Evolutionary conservation across 441 rosid genomes (phyloP).

Genomic region (Bruguiera hainesii): DNA sequence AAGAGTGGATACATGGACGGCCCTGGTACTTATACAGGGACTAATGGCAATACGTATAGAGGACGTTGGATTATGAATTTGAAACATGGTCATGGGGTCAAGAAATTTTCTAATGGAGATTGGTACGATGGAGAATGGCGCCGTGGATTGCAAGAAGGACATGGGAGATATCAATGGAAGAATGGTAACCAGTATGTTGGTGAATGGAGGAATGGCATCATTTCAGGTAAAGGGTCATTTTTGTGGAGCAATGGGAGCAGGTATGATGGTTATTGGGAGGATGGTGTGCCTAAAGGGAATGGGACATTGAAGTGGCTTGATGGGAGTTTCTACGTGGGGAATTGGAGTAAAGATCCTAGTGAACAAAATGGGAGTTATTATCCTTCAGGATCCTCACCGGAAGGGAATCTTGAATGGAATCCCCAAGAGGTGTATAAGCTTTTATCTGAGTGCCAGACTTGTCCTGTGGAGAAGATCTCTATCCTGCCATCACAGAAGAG

Average conservation of each 20-base stretch:
- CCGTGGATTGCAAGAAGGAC: constrained; percentile 72
- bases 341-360: constrained; percentile 81
- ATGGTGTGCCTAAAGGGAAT: constrained; percentile 75
- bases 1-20: constrained; percentile 93
- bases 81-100: constrained; percentile 75
- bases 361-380: constrained; percentile 81
- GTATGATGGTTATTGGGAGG: constrained; percentile 93
- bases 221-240: constrained; percentile 73
- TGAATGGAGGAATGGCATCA: constrained; percentile 75
- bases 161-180: constrained; percentile 82
- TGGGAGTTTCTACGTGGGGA: constrained; percentile 82
- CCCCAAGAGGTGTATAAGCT: constrained; percentile 66
- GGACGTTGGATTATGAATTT: constrained; percentile 93
- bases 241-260: constrained; percentile 72
- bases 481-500: constrained; percentile 82
- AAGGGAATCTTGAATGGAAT: constrained; percentile 57
- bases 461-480: constrained; percentile 59
- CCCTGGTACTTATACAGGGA: constrained; percentile 65
- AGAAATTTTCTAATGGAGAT: constrained; percentile 69
- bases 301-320: constrained; percentile 74
- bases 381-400: constrained; percentile 45
- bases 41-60: constrained; percentile 58
- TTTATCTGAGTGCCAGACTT: constrained; percentile 45
- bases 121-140: constrained; percentile 87
- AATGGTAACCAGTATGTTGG: constrained; percentile 70